Evolutionary conservation across 2,329 filamentous ascomycete species (phyloP).

Genomic region (Ophiostoma himal-ulmi): DNA sequence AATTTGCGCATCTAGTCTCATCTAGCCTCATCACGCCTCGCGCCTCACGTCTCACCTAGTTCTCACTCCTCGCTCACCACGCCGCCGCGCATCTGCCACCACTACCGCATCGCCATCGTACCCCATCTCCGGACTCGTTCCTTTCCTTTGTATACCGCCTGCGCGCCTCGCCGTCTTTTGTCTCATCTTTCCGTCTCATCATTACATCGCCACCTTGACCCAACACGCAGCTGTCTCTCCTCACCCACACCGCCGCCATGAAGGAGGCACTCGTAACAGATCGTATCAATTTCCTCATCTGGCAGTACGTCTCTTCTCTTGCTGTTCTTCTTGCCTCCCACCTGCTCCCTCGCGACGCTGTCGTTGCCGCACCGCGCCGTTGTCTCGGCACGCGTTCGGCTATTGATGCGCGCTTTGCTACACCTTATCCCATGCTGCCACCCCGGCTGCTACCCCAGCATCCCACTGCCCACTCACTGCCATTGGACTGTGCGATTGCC

Average conservation of each 20-base stretch:
- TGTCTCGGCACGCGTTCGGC: constrained; percentile 6
- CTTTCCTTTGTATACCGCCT: constrained; percentile 1
- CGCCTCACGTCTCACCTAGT: neutral
- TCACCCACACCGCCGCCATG: constrained; percentile 37
- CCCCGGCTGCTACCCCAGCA: constrained; percentile 8
- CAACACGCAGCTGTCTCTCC: neutral
- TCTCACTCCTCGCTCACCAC: neutral
- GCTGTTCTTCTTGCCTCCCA: constrained; percentile 22
- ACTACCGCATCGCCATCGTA: neutral
- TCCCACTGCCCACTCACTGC: neutral
- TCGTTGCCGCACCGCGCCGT: neutral
- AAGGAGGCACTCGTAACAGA: constrained; percentile 61
- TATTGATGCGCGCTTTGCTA: neutral
- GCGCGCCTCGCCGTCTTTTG: neutral
- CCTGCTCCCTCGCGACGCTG: neutral
- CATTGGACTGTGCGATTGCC: neutral
- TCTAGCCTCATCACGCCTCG: neutral
- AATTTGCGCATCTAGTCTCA: neutral
- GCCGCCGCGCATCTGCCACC: neutral
- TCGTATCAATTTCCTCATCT: constrained; percentile 64
- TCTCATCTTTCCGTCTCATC: neutral
- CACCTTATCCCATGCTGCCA: neutral
- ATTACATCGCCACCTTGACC: neutral
- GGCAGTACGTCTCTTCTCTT: constrained; percentile 52
- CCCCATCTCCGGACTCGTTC: neutral